Evolutionary conservation across 345 rosid species (phyloP), one percentile per base, ranked within the genome.

Genomic region (Mercurialis annua): DNA sequence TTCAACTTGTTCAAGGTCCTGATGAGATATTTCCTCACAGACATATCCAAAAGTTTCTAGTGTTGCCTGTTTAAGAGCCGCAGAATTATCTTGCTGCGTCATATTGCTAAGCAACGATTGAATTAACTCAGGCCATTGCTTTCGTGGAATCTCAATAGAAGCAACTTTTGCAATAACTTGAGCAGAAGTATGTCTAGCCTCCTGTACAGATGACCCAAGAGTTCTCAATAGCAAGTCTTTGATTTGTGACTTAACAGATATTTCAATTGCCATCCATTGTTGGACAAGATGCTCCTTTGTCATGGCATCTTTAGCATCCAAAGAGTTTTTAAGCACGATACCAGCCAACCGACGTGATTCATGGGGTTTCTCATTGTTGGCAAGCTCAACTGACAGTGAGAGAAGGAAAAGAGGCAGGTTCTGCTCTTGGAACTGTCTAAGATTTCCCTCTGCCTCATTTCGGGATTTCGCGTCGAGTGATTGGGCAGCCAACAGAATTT

Each of bases 101-200:
- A 94, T 89, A 73, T 87, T 87, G 73, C 69, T 81, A 55, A 91
- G 92, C 71, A 94, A 77, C 2, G 79, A 68, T 53, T 79, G 84
- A 55, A 89, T 86, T 26, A 94, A 81, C 60, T 89, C 92, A 51
- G 98, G 97, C 98, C 99, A 94, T 73, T 80, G 96, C 80, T 94
- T 92, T 69, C 69, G 86, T 24, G 98, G 98, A 78, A 91, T 80
- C 81, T 94, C 98, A 65, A 94, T 89, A 0, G 96, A 81, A 65
- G 98, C 96, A 16, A 94, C 78, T 78, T 94, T 94, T 10, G 98
- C 97, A 73, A 89, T 79, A n/a, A 86, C 98, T 83, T 91, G 97
- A 1, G 97, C 84, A 24, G 96, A 84, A 68, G 98, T 94, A 76
- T 85, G 94, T 36, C 97, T 76, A 6, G 95, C 97, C 80, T 94